These are phyloP conservation scores for Plasmodium vinckei DNA, from an alignment of 169 alveolate species.

Conservation along the genomic window DNA sequence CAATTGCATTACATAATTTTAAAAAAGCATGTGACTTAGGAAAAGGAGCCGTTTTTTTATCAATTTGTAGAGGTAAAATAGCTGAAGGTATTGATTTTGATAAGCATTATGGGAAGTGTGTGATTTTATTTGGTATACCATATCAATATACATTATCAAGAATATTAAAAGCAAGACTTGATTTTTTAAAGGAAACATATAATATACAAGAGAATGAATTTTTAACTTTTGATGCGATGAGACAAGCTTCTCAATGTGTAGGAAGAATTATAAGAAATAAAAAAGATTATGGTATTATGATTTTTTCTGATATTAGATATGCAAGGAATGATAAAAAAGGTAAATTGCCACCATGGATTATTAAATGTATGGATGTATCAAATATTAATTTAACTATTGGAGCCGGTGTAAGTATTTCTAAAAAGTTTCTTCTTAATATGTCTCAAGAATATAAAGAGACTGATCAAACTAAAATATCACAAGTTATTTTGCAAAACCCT, in stretches of 20 bases:
- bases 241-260: slow-evolving; percentile 98
- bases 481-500: slow-evolving; percentile 77
- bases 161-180: slow-evolving; percentile 93
- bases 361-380: slow-evolving; percentile 87
- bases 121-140: slow-evolving; percentile 97
- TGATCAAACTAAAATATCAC: slow-evolving; percentile 83
- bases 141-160: slow-evolving; percentile 95
- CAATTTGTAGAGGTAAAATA: slow-evolving; percentile 97
- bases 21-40: slow-evolving; percentile 98
- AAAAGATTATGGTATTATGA: slow-evolving; percentile 95
- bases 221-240: slow-evolving; percentile 98
- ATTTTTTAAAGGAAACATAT: slow-evolving; percentile 86
- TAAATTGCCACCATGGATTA: slow-evolving; percentile 93
- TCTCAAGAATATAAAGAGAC: slow-evolving; percentile 84
- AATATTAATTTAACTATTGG: slow-evolving; percentile 87
- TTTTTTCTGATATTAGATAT: slow-evolving; percentile 92
- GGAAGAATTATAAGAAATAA: slow-evolving; percentile 97
- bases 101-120: slow-evolving; percentile 98
- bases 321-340: slow-evolving; percentile 88
- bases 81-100: slow-evolving; percentile 99
- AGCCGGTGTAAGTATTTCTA: slow-evolving; percentile 87
- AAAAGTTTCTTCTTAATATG: slow-evolving; percentile 81
- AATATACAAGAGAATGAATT: slow-evolving; percentile 96
- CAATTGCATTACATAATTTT: slow-evolving; percentile 92
- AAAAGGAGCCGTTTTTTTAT: slow-evolving; percentile 97